Percentiles rank a stretch among this genome's conserved stretches.
These are phyloP conservation scores for Teratosphaeria zuluensis DNA, from an alignment of 2,329 filamentous ascomycete species.

Conservation along the genomic window DNA sequence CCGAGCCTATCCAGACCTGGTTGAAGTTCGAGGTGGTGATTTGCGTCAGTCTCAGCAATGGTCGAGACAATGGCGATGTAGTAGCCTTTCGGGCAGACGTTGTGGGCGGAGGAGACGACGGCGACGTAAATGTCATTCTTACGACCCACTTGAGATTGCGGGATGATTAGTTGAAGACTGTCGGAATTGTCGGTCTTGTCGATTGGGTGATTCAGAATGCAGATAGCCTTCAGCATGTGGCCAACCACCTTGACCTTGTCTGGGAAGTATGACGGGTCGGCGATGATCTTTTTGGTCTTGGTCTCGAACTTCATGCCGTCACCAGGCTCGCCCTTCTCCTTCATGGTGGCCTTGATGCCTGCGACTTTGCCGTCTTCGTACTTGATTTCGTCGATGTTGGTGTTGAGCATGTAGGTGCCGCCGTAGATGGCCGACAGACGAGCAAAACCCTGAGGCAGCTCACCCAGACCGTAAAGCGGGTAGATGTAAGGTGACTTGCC, in stretches of 20 bases:
- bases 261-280: constrained; percentile 94
- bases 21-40: constrained; percentile 92
- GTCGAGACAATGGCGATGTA: constrained; percentile 98
- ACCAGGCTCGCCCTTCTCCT: constrained; percentile 64
- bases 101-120: constrained; percentile 89
- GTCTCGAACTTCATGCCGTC: constrained; percentile 86
- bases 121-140: constrained; percentile 98
- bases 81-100: constrained; percentile 97
- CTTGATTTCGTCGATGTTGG: constrained; percentile 77
- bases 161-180: constrained; percentile 91
- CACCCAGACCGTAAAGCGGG: constrained; percentile 91
- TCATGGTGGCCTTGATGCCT: constrained; percentile 97
- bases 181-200: constrained; percentile 81
- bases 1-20: constrained; percentile 87
- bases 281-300: constrained; percentile 90
- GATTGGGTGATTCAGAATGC: constrained; percentile 91
- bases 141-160: constrained; percentile 90
- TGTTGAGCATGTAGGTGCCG: constrained; percentile 99
- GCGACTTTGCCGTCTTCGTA: constrained; percentile 74
- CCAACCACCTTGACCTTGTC: constrained; percentile 78
- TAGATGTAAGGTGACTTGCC: constrained; percentile 99
- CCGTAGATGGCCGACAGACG: constrained; percentile 97
- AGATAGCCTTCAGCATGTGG: constrained; percentile 91
- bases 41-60: constrained; percentile 81
- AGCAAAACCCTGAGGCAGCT: constrained; percentile 95